Percentiles rank a stretch among this genome's conserved stretches.
Conservation (phyloP, 148 eudicot genomes). For the Cornus controversa region DNA sequence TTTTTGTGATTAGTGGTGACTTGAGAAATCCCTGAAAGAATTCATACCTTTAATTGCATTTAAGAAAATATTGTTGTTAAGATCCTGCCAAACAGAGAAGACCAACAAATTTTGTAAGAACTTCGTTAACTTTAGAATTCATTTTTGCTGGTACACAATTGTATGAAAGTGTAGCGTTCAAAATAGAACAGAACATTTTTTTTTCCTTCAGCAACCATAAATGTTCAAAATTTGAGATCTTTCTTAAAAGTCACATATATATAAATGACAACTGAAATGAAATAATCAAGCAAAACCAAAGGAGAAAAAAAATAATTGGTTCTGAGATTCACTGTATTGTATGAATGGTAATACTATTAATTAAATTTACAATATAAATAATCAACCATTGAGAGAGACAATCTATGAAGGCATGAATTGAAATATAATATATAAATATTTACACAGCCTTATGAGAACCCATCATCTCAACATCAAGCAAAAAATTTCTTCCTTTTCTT, state of each 20-base stretch:
- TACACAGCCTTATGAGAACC: neutral
- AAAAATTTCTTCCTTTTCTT: too few species aligned
- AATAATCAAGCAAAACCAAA: neutral
- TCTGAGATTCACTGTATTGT: neutral
- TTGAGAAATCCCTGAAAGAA: neutral
- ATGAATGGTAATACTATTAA: too few species aligned
- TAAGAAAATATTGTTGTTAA: conserved; percentile 41
- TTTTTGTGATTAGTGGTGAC: neutral
- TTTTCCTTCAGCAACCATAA: neutral
- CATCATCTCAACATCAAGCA: neutral
- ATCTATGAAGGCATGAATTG: neutral
- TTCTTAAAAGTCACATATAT: neutral
- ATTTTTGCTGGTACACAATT: neutral
- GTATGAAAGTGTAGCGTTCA: neutral
- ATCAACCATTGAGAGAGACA: neutral
- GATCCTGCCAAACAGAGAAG: conserved; percentile 43
- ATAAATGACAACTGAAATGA: neutral
- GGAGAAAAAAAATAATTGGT: too few species aligned
- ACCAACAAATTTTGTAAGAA: neutral
- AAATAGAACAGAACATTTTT: neutral
- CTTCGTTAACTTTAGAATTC: neutral
- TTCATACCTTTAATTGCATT: conserved; percentile 53
- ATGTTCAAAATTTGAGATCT: neutral
- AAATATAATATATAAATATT: neutral
- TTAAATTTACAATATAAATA: neutral